Base-by-base conservation (phyloP, 768 basidiomycete genomes). In the Favolaschia claudopus region DNA sequence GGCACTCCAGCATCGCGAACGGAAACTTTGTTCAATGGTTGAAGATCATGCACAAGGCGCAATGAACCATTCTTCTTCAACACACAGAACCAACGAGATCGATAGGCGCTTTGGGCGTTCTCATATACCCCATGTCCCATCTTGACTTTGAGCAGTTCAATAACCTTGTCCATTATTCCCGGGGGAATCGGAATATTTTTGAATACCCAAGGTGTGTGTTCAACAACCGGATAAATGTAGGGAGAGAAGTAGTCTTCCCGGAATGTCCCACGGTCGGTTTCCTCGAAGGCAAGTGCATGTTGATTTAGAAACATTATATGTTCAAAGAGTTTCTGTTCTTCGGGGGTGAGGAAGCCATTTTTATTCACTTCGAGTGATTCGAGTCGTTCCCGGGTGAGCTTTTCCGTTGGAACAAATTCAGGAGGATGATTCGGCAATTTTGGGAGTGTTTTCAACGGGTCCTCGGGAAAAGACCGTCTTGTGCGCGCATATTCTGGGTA, bases 41-140 rank as follows among this genome's bases (percentile, higher is more conserved):
- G 70, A 0, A 81, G 59, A 34, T 75, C 70, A 43, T 79, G 77
- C 0, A 82, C 76, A 5, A 78, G 64, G 5, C 72, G 44, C 0
- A 82, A 55, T 0, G 58, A 69, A 45, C 47, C 75, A 56, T 60
- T 70, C 40, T 76, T 75, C 61, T 80, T 80, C 0, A 70, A 28
- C 0, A 80, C 75, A n/a, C 65, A 69, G 47, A 81, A 80, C 77
- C 76, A 78, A 1, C 65, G 31, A n/a, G n/a, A n/a, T n/a, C n/a
- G n/a, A n/a, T n/a, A n/a, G n/a, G n/a, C n/a, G n/a, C n/a, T n/a
- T n/a, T 0, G 72, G 72, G 2, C 70, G 58, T 71, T 69, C 50
- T 80, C 72, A 48, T 78, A 80, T 0, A 75, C 69, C 1, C 76
- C 77, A 0, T 74, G 67, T 2, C 50, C 67, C 1, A 79, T 71